Conservation (phyloP, 139 green algal genomes). For the Chlamydomonas schloesseri region DNA sequence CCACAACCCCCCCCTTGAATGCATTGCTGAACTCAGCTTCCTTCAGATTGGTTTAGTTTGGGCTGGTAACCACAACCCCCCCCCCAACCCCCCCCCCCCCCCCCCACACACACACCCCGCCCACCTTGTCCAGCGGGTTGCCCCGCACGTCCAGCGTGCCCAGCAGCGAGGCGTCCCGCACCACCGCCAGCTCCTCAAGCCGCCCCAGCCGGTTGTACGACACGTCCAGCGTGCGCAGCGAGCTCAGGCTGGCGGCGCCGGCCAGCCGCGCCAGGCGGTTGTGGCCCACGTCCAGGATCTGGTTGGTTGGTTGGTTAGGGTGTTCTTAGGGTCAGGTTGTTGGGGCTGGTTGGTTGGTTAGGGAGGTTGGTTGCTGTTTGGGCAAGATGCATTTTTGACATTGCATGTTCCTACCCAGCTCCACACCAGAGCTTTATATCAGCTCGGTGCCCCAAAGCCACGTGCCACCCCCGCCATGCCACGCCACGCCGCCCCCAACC, state of each 20-base stretch:
- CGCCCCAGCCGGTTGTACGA: constrained; percentile 53
- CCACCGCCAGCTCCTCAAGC: constrained; percentile 52
- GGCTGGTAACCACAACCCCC: too few relatives aligned
- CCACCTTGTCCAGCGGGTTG: constrained; percentile 52
- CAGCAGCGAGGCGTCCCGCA: constrained; percentile 41
- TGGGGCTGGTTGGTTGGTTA: too few relatives aligned
- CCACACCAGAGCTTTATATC: too few relatives aligned
- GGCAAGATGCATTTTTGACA: too few relatives aligned
- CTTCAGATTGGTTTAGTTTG: too few relatives aligned
- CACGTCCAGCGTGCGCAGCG: constrained; percentile 59
- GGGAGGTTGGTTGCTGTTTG: neutral
- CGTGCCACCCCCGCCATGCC: too few relatives aligned
- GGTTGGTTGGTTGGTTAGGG: constrained; percentile 18
- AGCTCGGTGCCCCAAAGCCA: too few relatives aligned
- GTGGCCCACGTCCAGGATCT: constrained; percentile 47
- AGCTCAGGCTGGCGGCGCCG: constrained; percentile 37
- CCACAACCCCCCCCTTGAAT: too few relatives aligned
- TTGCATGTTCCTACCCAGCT: too few relatives aligned
- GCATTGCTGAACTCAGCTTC: too few relatives aligned
- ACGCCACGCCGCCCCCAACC: too few relatives aligned
- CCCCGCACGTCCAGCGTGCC: constrained; percentile 40
- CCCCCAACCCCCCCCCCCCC: too few relatives aligned
- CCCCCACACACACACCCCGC: neutral
- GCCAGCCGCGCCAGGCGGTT: constrained; percentile 50
- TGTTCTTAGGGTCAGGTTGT: neutral